phyloP scores from a whole-genome alignment of 495 filamentous ascomycete species.

The Hypoxylon fuscum region DNA sequence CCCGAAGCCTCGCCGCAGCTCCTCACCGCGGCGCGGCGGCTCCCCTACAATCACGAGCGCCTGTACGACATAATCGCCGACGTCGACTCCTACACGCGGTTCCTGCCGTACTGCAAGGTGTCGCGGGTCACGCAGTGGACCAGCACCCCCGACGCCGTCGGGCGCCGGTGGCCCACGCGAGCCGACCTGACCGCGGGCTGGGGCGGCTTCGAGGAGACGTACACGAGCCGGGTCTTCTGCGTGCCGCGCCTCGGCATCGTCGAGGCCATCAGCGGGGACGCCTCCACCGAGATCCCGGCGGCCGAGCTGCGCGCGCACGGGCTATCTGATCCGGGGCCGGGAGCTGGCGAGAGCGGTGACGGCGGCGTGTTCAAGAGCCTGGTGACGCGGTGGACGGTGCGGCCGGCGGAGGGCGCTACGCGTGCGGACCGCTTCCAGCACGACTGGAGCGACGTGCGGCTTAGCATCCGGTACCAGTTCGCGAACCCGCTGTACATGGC shows the following conservation, averaged over 20 bases:
- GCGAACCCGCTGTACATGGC: constrained; percentile 83
- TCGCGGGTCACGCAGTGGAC: constrained; percentile 73
- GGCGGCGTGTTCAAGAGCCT: constrained; percentile 77
- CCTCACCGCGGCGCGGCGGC: constrained; percentile 76
- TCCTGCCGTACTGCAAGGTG: constrained; percentile 84
- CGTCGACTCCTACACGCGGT: constrained; percentile 78
- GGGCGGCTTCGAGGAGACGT: constrained; percentile 81
- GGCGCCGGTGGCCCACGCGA: constrained; percentile 67
- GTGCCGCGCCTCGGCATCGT: constrained; percentile 68
- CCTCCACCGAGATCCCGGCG: constrained; percentile 49
- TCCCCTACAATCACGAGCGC: constrained; percentile 74
- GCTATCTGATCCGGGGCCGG: background rate
- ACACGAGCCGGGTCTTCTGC: constrained; percentile 79
- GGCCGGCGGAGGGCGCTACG: constrained; percentile 49
- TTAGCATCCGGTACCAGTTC: constrained; percentile 83
- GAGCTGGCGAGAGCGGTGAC: constrained; percentile 29
- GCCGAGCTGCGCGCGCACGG: constrained; percentile 51
- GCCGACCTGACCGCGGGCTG: constrained; percentile 87
- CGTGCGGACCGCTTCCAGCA: constrained; percentile 38
- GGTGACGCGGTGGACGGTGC: constrained; percentile 77
- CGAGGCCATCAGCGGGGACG: constrained; percentile 79
- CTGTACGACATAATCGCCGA: constrained; percentile 88
- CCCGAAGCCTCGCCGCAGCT: constrained; percentile 54
- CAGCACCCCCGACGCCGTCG: constrained; percentile 44
- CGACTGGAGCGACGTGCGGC: constrained; percentile 72